phyloP scores from a whole-genome alignment of 2,329 filamentous ascomycete species.

The Xylaria polymorpha region DNA sequence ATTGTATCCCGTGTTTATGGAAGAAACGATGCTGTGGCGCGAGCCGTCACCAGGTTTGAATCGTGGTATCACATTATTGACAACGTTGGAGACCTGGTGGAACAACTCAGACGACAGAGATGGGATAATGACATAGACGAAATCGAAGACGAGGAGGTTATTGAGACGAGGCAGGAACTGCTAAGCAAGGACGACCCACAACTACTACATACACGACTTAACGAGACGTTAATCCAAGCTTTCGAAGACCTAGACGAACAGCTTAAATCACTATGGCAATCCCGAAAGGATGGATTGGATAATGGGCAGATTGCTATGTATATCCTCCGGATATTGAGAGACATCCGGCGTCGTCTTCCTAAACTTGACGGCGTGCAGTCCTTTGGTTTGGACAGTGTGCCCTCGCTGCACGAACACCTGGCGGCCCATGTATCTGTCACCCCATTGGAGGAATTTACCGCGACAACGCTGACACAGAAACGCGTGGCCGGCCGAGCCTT shows the following conservation, averaged over 20 bases:
- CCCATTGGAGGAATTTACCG: conserved; percentile 61
- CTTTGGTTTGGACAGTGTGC: conserved; percentile 72
- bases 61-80: conserved; percentile 81
- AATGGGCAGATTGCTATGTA: conserved; percentile 70
- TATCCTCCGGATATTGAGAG: conserved; percentile 77
- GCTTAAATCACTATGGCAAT: conserved; percentile 62
- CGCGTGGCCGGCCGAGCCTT: conserved; percentile 71
- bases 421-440: conserved; percentile 63
- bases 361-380: conserved; percentile 59
- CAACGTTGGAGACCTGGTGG: conserved; percentile 71
- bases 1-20: conserved; percentile 79
- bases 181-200: conserved; percentile 79
- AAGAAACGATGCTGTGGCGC: conserved; percentile 72
- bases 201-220: conserved; percentile 69
- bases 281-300: conserved; percentile 58
- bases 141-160: conserved; percentile 77
- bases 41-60: conserved; percentile 72
- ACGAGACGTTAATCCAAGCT: conserved; percentile 65
- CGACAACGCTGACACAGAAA: conserved; percentile 57
- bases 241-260: conserved; percentile 69
- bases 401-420: conserved; percentile 72
- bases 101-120: conserved; percentile 72
- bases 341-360: conserved; percentile 76
- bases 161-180: conserved; percentile 72
- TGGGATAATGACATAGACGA: conserved; percentile 82